These are phyloP conservation scores for Claviceps capensis DNA, from an alignment of 2,329 filamentous ascomycete species.

Conservation along the genomic window DNA sequence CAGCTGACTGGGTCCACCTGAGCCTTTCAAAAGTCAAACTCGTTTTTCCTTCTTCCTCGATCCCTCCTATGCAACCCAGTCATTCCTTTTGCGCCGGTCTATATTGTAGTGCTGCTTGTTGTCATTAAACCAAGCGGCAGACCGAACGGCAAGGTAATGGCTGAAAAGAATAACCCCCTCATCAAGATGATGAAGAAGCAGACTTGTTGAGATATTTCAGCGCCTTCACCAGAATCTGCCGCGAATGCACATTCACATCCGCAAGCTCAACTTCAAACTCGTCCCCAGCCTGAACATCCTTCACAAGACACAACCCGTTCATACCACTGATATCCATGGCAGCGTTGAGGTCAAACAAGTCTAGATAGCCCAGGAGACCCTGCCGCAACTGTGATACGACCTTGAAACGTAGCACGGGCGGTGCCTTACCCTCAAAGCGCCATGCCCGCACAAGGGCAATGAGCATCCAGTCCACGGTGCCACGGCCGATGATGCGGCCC, in stretches of 20 bases:
- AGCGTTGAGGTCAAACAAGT: conserved; percentile 36
- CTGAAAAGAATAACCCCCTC: not conserved
- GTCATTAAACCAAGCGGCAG: not conserved
- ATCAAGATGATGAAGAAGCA: not conserved
- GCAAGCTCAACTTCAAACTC: conserved; percentile 40
- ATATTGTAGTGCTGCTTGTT: not conserved
- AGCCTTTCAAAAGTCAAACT: too few relatives aligned
- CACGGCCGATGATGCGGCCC: conserved; percentile 29
- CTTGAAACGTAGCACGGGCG: conserved; percentile 34
- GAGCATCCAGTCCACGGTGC: conserved; percentile 39
- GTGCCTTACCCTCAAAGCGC: conserved; percentile 36
- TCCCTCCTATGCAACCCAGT: not conserved
- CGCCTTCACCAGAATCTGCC: conserved; percentile 32
- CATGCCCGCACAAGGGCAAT: conserved; percentile 48
- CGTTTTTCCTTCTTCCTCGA: too few relatives aligned
- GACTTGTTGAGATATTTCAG: conserved; percentile 16
- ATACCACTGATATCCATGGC: conserved; percentile 26
- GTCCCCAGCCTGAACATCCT: conserved; percentile 35
- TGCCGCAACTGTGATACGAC: conserved; percentile 25
- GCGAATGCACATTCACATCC: conserved; percentile 37
- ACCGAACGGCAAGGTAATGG: too few relatives aligned
- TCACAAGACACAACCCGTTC: conserved; percentile 21
- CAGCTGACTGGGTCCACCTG: too few relatives aligned
- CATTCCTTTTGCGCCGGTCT: not conserved
- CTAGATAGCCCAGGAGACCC: conserved; percentile 27